Base-by-base conservation (phyloP, 495 filamentous ascomycete genomes). In the Trichoderma parareesei region DNA sequence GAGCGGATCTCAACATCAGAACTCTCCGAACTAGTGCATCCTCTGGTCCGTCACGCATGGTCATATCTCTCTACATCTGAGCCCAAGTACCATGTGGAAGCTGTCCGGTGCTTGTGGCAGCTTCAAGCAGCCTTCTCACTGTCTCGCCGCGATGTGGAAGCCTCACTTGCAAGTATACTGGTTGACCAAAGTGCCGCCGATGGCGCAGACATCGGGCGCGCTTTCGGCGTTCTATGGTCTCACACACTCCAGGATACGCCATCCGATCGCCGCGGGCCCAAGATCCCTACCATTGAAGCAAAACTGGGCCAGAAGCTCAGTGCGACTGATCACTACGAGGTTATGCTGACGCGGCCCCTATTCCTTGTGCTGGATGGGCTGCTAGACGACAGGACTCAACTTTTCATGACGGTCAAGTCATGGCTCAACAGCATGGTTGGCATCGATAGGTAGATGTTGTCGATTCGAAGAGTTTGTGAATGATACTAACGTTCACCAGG, bases 31-130 rank as follows among this genome's bases (percentile, higher is more conserved):
- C 72, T 93, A 18, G 83, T 93, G 18, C 80, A 87, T 11, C 77
- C 83, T 35, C 74, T 97, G 20, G 85, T 94, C 14, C 80, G 78
- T 14, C 80, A 85, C 65, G 78, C 93, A 0, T 98, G 93, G 93
- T 67, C 76, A 35, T 92, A 88, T 71, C 77, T 97, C 42, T 90
- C 91, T 0, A 87, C 90, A 33, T 76, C 87, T 20, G 87, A 87
- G 64, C 93, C 92, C 0, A 95, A 95, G 70, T 93, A 93, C 68
- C 94, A 96, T 72, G 91, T 98, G 33, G 93, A 98, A 73, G 86
- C 91, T 42, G 90, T 95, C 59, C 88, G 90, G 61, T 89, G 86
- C 67, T 75, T 98, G 14, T 95, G 93, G 89, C 85, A 89, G 61
- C 76, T 98, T 53, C 91, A 98, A 68, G 84, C 84, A 0, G 82